Base-by-base conservation (phyloP, 2,329 filamentous ascomycete genomes). In the Pseudocercospora vitis region DNA sequence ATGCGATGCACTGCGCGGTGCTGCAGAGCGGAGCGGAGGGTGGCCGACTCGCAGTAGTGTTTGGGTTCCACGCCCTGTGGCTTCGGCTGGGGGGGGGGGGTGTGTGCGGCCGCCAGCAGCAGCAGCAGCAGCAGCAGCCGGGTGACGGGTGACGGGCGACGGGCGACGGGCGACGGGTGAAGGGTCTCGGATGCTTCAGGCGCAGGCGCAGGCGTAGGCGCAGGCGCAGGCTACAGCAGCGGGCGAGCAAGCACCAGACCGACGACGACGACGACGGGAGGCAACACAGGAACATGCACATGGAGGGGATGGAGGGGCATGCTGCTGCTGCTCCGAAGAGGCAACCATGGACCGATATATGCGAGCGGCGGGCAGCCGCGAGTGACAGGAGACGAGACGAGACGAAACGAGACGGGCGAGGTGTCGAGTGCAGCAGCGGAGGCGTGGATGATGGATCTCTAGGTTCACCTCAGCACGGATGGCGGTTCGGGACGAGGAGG, bases 1-100 rank as follows among this genome's bases (percentile, higher is more conserved):
- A 40, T 9, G n/a, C 14, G 49, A 14, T 35, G 37, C 49, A 11
- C 26, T 29, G 6, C 6, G 11, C 11, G 26, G 51, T 29, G 18
- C n/a, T n/a, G 53, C 23, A 29, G 35, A 18, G 29, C 18, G 35
- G 23, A 9, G 19, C 28, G 50, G 24, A 28, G 39, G 21, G 32
- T 23, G 35, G 33, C 31, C 23, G 52, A 40, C 21, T 32, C 35
- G 48, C 35, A 56, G 48, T 33, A 52, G 50, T 39, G 47, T 44
- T 40, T 35, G 50, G 31, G 46, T 50, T 59, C 57, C 56, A 61
- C 53, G 56, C 53, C n/a, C 57, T 56, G 57, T 62, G 60, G 64
- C 61, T 65, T 64, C 58, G 51, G 62, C 55, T 55, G 59, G 48
- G 35, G 59, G 63, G n/a, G n/a, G n/a, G n/a, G n/a, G n/a, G n/a